Evolutionary conservation across 306 rosid species (phyloP).

Genomic region (Pueraria montana): DNA sequence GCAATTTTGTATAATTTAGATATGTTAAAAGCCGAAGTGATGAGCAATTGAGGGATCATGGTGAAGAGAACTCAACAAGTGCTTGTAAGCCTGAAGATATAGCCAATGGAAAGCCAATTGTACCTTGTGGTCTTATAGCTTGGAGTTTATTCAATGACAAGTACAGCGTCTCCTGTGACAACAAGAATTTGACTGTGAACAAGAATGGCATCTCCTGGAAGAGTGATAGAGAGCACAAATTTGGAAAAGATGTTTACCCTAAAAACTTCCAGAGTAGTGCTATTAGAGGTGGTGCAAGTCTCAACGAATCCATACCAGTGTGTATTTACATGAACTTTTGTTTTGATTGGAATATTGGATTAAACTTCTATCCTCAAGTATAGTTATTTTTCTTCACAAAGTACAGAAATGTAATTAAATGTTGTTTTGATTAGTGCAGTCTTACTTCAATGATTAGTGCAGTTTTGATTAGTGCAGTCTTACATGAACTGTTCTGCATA

Average conservation of each 20-base stretch:
- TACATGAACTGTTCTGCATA: background rate
- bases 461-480: too few relatives aligned
- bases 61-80: slow-evolving; percentile 1
- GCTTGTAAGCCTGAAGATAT: slow-evolving; percentile 77
- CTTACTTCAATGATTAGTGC: too few relatives aligned
- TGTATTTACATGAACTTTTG: slow-evolving; percentile 48
- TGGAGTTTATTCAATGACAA: slow-evolving; percentile 97
- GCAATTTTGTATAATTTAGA: slow-evolving; percentile 52
- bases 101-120: slow-evolving; percentile 52
- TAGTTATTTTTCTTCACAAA: slow-evolving; percentile 5
- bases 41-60: slow-evolving; percentile 62
- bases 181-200: slow-evolving; percentile 56
- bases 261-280: slow-evolving; percentile 74
- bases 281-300: slow-evolving; percentile 66
- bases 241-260: slow-evolving; percentile 82
- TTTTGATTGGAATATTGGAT: slow-evolving; percentile 44
- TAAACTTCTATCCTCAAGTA: background rate
- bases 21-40: slow-evolving; percentile 95
- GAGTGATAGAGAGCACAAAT: slow-evolving; percentile 92
- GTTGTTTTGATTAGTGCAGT: slow-evolving; percentile 13
- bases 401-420: slow-evolving; percentile 12
- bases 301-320: slow-evolving; percentile 54
- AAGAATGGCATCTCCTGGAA: slow-evolving; percentile 83
- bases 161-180: slow-evolving; percentile 60
- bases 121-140: slow-evolving; percentile 96